Conservation (phyloP, 2,329 filamentous ascomycete genomes). For the Stachybotrys elegans region DNA sequence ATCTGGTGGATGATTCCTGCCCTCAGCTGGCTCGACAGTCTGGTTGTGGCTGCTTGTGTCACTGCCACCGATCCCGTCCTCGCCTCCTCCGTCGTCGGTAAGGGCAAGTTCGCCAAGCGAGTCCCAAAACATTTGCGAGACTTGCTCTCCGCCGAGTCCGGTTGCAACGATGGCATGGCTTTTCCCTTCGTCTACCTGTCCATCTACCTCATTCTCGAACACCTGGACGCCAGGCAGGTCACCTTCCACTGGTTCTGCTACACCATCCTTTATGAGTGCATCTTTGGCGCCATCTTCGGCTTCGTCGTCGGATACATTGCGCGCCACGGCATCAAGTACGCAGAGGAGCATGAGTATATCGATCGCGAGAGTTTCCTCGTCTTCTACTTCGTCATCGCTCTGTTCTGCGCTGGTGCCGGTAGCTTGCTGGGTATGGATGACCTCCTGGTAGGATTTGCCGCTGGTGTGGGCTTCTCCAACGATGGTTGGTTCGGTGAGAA, state of each 20-base stretch:
- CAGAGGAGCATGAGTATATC: constrained; percentile 80
- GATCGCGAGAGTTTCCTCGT: constrained; percentile 96
- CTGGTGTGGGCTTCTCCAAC: constrained; percentile 97
- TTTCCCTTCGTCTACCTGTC: constrained; percentile 96
- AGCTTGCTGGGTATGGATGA: constrained; percentile 90
- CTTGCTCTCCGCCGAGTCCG: constrained; percentile 89
- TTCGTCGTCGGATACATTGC: constrained; percentile 85
- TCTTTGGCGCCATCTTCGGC: constrained; percentile 86
- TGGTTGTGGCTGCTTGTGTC: constrained; percentile 85
- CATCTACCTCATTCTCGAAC: constrained; percentile 82
- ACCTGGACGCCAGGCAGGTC: constrained; percentile 62
- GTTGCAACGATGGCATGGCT: constrained; percentile 99
- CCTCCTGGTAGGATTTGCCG: constrained; percentile 87
- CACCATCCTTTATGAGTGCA: constrained; percentile 90
- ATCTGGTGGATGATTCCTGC: constrained; percentile 84
- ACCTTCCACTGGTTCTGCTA: constrained; percentile 83
- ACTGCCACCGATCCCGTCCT: constrained; percentile 96
- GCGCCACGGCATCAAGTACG: constrained; percentile 82
- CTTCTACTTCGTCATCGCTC: constrained; percentile 94
- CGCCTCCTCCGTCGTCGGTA: constrained; percentile 95
- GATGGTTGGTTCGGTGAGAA: constrained; percentile 98
- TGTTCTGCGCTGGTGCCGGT: constrained; percentile 93
- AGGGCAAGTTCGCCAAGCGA: constrained; percentile 96
- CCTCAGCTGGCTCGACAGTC: constrained; percentile 83
- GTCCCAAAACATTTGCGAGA: constrained; percentile 97